Evolutionary conservation across 2,329 filamentous ascomycete genomes (phyloP).

Genomic region (Alternaria brassicicola): DNA sequence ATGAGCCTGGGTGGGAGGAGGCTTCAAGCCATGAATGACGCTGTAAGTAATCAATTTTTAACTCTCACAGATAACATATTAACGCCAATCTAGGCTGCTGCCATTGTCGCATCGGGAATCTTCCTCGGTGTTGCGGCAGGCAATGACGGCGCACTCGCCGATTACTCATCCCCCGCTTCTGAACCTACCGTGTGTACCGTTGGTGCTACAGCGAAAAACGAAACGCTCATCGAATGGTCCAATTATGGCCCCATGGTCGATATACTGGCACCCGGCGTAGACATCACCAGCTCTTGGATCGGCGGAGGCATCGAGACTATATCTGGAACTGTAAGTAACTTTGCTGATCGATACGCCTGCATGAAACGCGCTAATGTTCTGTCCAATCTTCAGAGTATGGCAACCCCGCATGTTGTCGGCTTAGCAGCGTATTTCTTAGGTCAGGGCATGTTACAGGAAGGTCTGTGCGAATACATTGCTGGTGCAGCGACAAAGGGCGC

Average conservation of each 20-base stretch:
- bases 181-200: constrained; percentile 48
- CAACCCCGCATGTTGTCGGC: constrained; percentile 71
- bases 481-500: constrained; percentile 48
- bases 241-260: constrained; percentile 47
- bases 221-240: constrained; percentile 42
- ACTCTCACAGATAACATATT: background rate
- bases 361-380: background rate
- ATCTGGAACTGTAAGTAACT: constrained; percentile 57
- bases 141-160: constrained; percentile 39
- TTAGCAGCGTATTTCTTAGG: constrained; percentile 71
- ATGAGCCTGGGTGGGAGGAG: constrained; percentile 44
- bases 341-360: background rate
- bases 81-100: constrained; percentile 30
- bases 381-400: constrained; percentile 57
- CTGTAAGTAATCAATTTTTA: constrained; percentile 13
- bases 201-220: constrained; percentile 42
- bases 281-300: constrained; percentile 54
- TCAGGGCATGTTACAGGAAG: constrained; percentile 44
- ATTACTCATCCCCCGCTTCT: constrained; percentile 42
- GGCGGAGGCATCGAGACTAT: constrained; percentile 53
- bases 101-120: constrained; percentile 41
- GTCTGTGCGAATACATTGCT: constrained; percentile 56
- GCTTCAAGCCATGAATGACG: constrained; percentile 32
- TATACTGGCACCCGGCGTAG: constrained; percentile 48
- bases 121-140: constrained; percentile 49